Evolutionary conservation across 805 yeast species (phyloP), one percentile per base, ranked within the genome.

Genomic region (Saccharomycopsis oosterbeekiorum): DNA sequence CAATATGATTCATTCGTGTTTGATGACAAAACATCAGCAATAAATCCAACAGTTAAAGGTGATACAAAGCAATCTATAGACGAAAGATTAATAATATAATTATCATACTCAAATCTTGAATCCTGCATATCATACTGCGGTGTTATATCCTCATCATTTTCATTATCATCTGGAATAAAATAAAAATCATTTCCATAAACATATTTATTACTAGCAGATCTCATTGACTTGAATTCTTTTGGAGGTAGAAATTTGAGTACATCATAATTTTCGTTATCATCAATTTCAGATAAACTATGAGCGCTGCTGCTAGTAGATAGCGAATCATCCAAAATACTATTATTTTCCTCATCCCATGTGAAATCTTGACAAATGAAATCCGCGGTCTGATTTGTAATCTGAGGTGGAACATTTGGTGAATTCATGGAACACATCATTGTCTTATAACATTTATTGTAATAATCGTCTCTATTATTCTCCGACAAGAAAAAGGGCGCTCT

Each of bases 401-500:
- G 96, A 0, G 78, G 72, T 0, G 88, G 80, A 1, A 84, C 80
- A 60, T 79, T 77, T 0, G 96, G 92, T 2, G 88, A 68, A 1
- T 90, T 76, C 3, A 85, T 73, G 0, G 89, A 80, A 0, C 91
- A 84, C 21, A 76, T 70, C 9, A 87, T 79, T 5, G 81, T 73
- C 0, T 85, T 84, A 64, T 72, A 78, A 0, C 77, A 75, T 4
- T 76, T 75, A n/a, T 76, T 71, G 65, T 85, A 88, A 0, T 67
- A 67, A 0, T 73, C 70, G 57, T 78, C 80, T 59, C 85, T 79
- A 14, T 74, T 73, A 14, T 78, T 76, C 6, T 77, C 78, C 2
- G 80, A 79, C 9, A 93, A 70, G 36, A 93, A 71, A 69, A 90
- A 92, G 0, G 94, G 85, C 21, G 84, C 76, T 60, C 99, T 74